A percentile compares a stretch with the other conserved stretches of the same genome.
These are phyloP conservation scores for Macrotyloma uniflorum DNA, from an alignment of 306 rosid species.

Conservation along the genomic window DNA sequence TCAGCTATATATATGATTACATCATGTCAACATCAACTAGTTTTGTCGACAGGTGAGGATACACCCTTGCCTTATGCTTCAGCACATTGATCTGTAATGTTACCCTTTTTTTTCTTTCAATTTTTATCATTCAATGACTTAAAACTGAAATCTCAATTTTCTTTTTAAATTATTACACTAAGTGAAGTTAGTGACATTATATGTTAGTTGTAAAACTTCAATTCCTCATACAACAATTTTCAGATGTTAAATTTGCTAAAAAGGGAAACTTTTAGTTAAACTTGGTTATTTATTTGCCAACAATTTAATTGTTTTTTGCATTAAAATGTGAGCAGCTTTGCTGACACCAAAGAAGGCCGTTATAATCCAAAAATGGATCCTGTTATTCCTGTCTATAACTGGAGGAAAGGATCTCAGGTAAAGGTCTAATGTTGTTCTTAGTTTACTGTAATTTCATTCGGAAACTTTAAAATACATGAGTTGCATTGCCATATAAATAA, in stretches of 20 bases:
- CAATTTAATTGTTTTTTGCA: slow-evolving; percentile 11
- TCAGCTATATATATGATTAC: slow-evolving; percentile 90
- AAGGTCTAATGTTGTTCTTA: slow-evolving; percentile 1
- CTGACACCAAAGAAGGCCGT: slow-evolving; percentile 94
- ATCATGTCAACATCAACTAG: slow-evolving; percentile 85
- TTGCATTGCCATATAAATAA: background rate
- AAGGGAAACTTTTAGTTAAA: background rate
- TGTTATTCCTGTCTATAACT: slow-evolving; percentile 79
- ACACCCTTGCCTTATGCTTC: background rate
- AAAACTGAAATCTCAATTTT: background rate
- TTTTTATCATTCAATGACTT: background rate
- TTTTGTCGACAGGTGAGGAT: slow-evolving; percentile 92
- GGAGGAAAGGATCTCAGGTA: slow-evolving; percentile 99
- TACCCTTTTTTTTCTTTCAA: background rate
- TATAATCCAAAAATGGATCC: slow-evolving; percentile 95
- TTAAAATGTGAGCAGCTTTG: slow-evolving; percentile 68
- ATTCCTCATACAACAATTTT: background rate
- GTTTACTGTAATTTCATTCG: slow-evolving; percentile 28
- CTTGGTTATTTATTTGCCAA: slow-evolving; percentile 13
- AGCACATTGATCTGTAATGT: background rate
- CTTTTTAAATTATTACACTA: background rate
- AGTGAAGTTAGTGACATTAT: background rate
- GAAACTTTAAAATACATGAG: slow-evolving; percentile 26
- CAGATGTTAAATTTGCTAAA: background rate
- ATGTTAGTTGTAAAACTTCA: background rate